Evolutionary conservation across 257 asterid genomes (phyloP), one percentile per base, ranked within the genome.

Genomic region (Fraxinus anomala): DNA sequence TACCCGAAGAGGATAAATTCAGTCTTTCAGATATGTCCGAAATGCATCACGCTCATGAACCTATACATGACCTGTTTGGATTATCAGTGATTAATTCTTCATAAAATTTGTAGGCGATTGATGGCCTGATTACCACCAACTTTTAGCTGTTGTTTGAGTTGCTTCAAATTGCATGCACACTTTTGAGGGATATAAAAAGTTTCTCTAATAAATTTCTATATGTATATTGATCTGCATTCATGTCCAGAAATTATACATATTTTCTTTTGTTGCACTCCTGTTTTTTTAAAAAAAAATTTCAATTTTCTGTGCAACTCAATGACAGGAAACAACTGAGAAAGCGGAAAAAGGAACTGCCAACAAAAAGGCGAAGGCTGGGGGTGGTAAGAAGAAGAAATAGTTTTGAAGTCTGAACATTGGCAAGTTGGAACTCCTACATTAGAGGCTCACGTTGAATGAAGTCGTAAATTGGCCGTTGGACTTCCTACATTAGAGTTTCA

Each of bases 321-420:
- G 72, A 39, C 94, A 94, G 99, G 97, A 91, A 74, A 77, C 93
- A 39, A 63, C 86, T 8, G 91, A 80, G 73, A 89, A 87, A 72
- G 65, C 75, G 63, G 91, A 81, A 54, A 92, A 94, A 88, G 94
- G 89, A 86, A 71, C 86, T 31, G 85, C 84, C 70, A 91, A 86
- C 89, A 95, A 92, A 80, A 92, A 92, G 87, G 28, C 85, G 12
- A 95, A 95, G 89, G 82, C 84, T 71, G 88, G 86, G 11, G 78
- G 81, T 26, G 89, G 86, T 33, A 88, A 77, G 91, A 94, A 87
- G 89, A 94, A 91, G 94, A 89, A 89, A 80, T 89, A 85, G 83
- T 70, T 59, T 67, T 44, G 24, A 44, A 44, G 24, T 65, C 63
- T 44, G 30, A 73, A 54, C 44, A n/a, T 12, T 59, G 56, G 71